Percentiles rank a stretch among this genome's conserved stretches.
phyloP scores from a whole-genome alignment of 2,329 filamentous ascomycete species.

The Rhytidhysteron rufulum region DNA sequence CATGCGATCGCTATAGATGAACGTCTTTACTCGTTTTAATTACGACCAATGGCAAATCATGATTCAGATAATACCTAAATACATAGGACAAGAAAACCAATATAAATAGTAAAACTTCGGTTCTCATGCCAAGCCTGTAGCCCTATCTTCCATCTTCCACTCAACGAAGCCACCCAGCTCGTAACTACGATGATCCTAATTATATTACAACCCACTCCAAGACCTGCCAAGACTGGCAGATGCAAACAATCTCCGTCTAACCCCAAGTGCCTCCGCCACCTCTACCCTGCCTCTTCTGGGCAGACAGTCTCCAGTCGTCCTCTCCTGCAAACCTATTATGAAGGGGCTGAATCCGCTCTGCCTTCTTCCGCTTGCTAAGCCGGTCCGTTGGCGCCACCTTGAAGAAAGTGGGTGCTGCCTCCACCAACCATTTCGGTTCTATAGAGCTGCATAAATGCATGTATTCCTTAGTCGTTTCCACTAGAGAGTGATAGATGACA shows the following conservation, averaged over 20 bases:
- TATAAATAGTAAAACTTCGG: too few relatives aligned
- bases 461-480: slow-evolving; percentile 94
- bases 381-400: slow-evolving; percentile 87
- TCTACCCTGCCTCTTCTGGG: slow-evolving; percentile 79
- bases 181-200: too few relatives aligned
- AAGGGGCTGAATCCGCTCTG: slow-evolving; percentile 90
- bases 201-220: too few relatives aligned
- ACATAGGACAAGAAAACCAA: too few relatives aligned
- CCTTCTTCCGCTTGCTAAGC: slow-evolving; percentile 86
- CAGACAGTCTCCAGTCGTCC: slow-evolving; percentile 91
- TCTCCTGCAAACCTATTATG: slow-evolving; percentile 90
- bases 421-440: slow-evolving; percentile 90
- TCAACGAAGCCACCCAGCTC: too few relatives aligned
- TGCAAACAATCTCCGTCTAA: slow-evolving; percentile 36
- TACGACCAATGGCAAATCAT: too few relatives aligned
- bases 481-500: slow-evolving; percentile 88
- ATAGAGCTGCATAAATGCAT: slow-evolving; percentile 94
- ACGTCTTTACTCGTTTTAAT: too few relatives aligned
- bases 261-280: slow-evolving; percentile 95
- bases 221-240: too few relatives aligned
- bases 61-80: too few relatives aligned
- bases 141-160: too few relatives aligned
- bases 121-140: too few relatives aligned
- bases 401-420: slow-evolving; percentile 98
- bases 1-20: too few relatives aligned